These are phyloP conservation scores for Globisporangium takayamanum DNA, from an alignment of 352 stramenopile genomes.

Conservation along the genomic window DNA sequence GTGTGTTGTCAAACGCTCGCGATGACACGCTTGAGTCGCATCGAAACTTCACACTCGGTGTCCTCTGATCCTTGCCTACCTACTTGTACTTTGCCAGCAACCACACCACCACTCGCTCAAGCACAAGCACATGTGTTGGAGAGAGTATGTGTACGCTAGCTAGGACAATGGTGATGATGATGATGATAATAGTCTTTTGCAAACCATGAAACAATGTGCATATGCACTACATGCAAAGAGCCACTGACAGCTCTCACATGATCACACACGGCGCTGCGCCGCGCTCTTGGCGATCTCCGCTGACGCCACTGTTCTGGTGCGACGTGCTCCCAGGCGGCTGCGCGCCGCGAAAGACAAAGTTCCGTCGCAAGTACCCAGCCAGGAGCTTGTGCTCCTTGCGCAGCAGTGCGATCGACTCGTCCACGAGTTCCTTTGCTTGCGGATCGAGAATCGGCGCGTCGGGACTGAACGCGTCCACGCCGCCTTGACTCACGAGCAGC, in stretches of 20 bases:
- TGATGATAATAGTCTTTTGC: too few relatives aligned
- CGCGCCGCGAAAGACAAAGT: conserved; percentile 61
- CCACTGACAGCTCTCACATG: conserved; percentile 9
- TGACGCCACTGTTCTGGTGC: conserved; percentile 9
- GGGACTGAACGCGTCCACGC: conserved; percentile 18
- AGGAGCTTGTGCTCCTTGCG: conserved; percentile 62
- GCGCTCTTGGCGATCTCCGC: conserved; percentile 12
- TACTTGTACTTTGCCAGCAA: too few relatives aligned
- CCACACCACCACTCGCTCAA: too few relatives aligned
- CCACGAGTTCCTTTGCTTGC: conserved; percentile 26
- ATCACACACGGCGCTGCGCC: conserved; percentile 10
- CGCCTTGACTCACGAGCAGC: conserved; percentile 35
- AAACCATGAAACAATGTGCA: too few relatives aligned
- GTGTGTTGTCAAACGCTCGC: too few relatives aligned
- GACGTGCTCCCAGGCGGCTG: conserved; percentile 4
- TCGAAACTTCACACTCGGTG: too few relatives aligned
- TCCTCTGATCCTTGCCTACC: too few relatives aligned
- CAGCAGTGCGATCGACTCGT: conserved; percentile 36
- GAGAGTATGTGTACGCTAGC: too few relatives aligned
- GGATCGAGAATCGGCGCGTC: conserved; percentile 9
- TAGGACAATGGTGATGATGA: too few relatives aligned
- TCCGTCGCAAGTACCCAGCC: conserved; percentile 69
- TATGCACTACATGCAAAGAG: too few relatives aligned
- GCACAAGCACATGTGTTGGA: too few relatives aligned
- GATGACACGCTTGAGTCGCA: too few relatives aligned